phyloP scores from a whole-genome alignment of 345 rosid species.

The Combretum micranthum region DNA sequence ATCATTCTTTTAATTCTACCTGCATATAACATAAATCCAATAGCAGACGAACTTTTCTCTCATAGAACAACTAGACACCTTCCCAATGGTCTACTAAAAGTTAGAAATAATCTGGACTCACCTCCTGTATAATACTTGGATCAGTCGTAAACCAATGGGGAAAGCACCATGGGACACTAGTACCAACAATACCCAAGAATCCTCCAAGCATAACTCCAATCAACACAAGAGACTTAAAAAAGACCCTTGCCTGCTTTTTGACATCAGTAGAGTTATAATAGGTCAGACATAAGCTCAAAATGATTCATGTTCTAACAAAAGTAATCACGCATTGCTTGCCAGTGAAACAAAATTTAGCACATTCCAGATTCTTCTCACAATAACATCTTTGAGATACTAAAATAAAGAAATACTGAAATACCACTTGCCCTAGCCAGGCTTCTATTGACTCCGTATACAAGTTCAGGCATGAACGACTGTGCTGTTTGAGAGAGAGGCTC shows the following conservation, averaged over 20 bases:
- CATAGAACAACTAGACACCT: too few species aligned
- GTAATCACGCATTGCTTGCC: neutral
- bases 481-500: slow-evolving; percentile 60
- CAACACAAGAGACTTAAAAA: slow-evolving; percentile 38
- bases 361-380: neutral
- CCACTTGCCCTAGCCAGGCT: slow-evolving; percentile 32
- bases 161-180: slow-evolving; percentile 38
- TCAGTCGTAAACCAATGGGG: slow-evolving; percentile 43
- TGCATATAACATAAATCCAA: too few species aligned
- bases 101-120: slow-evolving; percentile 10
- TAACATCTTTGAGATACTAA: neutral
- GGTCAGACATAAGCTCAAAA: neutral
- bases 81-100: neutral
- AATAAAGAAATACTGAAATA: neutral
- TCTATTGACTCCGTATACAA: slow-evolving; percentile 30
- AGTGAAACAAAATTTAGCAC: neutral
- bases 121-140: slow-evolving; percentile 31
- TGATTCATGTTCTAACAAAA: too few species aligned
- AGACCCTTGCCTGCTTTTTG: slow-evolving; percentile 28
- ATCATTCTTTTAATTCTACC: too few species aligned
- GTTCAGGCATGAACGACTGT: slow-evolving; percentile 52
- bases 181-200: slow-evolving; percentile 28
- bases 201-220: slow-evolving; percentile 36
- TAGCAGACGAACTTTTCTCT: too few species aligned
- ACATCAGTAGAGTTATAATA: neutral